Base-by-base conservation (phyloP, 2,329 filamentous ascomycete genomes). In the Cordyceps fumosorosea region DNA sequence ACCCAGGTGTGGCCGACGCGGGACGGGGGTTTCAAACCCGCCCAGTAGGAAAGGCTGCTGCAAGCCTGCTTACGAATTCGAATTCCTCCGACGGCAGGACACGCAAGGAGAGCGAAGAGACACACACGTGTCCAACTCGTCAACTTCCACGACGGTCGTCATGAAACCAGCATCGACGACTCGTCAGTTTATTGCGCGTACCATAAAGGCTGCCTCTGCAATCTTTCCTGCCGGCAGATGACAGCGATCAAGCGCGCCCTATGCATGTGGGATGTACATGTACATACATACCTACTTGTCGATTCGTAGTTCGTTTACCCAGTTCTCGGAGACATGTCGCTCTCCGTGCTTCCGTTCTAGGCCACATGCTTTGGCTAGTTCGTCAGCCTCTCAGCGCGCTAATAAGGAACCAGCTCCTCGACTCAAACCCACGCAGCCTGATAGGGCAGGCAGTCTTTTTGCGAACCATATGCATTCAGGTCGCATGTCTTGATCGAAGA, bases 111-210 rank as follows among this genome's bases (percentile, higher is more conserved):
- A 37, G 12, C 34, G 22, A 22, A 24, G 32, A 51, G 56, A 51
- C 45, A 58, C 56, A 51, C 56, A 42, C 47, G 47, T 51, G 56
- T 58, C 44, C 47, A 8, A 44, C 22, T 58, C 22, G 47, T 58
- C 29, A 29, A 29, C 5, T 29, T 29, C 45, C 34, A 42, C 47
- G 56, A 42, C 47, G 45, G 34, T 22, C 56, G 34, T 58, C 32
- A 40, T 22, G 32, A 29, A 58, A 20, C 5, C 52, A n/a, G 20
- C 20, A 18, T 3, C 45, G 22, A 16, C 26, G 12, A 51, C 24
- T 44, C 47, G 56, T 58, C 56, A 58, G 56, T 47, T 12, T 51
- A 26, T 42, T 58, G 56, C 56, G 56, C 18, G 56, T 26, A 50
- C 56, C 32, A 16, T 20, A 32, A 51, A 37, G 6, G n/a, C 44